Base-by-base conservation (phyloP, 2,329 filamentous ascomycete genomes). In the Aspergillus floridensis region DNA sequence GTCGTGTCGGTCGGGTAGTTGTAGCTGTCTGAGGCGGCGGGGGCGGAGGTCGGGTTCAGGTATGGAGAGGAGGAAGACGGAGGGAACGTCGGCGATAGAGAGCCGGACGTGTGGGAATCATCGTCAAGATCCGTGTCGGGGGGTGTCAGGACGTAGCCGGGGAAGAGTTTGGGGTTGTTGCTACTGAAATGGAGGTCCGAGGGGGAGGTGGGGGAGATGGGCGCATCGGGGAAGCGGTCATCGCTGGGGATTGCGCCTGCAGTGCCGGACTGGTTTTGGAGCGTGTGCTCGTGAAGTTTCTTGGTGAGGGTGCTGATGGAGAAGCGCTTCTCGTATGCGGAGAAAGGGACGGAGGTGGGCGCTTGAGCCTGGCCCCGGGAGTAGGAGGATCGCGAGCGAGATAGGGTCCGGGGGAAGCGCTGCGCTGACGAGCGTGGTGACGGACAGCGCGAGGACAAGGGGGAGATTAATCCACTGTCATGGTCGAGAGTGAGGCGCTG, bases 51-150 rank as follows among this genome's bases (percentile, higher is more conserved):
- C 1, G 72, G 70, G 22, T 66, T 71, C n/a, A 69, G 52, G 19
- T 67, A 67, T 1, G 60, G 72, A 19, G 62, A 70, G 65, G 65
- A 69, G 53, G 62, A 70, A 10, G 61, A 59, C 1, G 63, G 58
- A 0, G 63, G 77, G 65, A 85, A 85, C 2, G 66, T 59, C 1
- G 61, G 77, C 64, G 85, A 87, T 58, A 90, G 88, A 60, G 82
- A 87, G 81, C 86, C 66, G 82, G 93, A 59, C 76, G 80, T 5
- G 79, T 79, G 51, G 86, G 89, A 72, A 44, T 74, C 71, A n/a
- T 75, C 72, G 49, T 75, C 73, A n/a, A 71, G 71, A 61, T 76
- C 74, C 21, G 72, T 75, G 58, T 75, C 74, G 6, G 74, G 74
- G 4, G 74, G 73, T 1, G 74, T 76, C 21, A 76, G 65, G 59